These are phyloP conservation scores for Plasmodium coatneyi DNA, from an alignment of 169 alveolate genomes.

Conservation along the genomic window DNA sequence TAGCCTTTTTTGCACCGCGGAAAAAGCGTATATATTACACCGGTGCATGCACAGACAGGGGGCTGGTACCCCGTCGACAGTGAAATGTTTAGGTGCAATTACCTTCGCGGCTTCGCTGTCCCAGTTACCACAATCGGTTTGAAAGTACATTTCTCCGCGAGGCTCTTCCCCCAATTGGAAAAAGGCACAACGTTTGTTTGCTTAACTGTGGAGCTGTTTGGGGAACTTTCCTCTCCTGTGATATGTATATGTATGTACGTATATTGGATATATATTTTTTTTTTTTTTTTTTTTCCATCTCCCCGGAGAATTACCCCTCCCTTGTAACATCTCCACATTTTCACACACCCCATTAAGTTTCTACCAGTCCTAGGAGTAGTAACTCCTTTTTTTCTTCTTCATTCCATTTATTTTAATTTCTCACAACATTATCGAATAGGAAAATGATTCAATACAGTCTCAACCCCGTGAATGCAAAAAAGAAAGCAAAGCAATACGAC, in stretches of 20 bases:
- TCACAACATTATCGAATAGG: not conserved
- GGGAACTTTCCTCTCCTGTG: not conserved
- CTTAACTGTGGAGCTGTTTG: not conserved
- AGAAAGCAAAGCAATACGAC: constrained; percentile 19
- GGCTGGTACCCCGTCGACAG: not conserved
- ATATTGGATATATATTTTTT: not conserved
- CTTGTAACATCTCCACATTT: not conserved
- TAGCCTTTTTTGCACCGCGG: not conserved
- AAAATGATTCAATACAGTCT: constrained; percentile 19
- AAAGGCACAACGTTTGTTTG: not conserved
- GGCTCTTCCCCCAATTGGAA: not conserved
- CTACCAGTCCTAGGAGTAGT: not conserved
- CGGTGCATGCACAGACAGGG: not conserved
- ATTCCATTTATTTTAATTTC: not conserved
- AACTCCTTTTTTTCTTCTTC: not conserved
- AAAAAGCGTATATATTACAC: not conserved
- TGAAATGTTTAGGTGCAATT: not conserved
- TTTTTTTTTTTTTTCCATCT: not conserved
- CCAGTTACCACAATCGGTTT: not conserved
- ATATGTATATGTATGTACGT: not conserved
- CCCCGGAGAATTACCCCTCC: not conserved
- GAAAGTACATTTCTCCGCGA: not conserved
- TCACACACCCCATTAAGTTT: not conserved
- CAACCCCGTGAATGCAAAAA: constrained; percentile 4
- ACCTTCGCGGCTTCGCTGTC: not conserved